Evolutionary conservation across 2,329 filamentous ascomycete species (phyloP), one percentile per base, ranked within the genome.

Genomic region (Cyphellophora europaea): DNA sequence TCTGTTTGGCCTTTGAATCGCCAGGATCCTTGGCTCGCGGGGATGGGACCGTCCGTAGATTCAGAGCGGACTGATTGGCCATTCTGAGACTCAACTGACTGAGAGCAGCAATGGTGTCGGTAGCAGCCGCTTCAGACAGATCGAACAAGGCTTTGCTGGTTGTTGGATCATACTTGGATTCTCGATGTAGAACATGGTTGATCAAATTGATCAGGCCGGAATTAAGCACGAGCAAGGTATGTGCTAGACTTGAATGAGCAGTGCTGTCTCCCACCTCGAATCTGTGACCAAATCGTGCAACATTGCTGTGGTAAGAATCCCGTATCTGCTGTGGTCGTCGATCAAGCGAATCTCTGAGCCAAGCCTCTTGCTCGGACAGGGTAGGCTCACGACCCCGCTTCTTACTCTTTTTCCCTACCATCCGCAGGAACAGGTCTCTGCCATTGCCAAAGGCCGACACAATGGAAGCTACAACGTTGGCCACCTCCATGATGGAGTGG

Each of bases 171-270:
- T 40, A 36, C 30, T 33, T 42, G 6, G 40, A 23, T 12, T 43
- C 38, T 19, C 19, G 29, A n/a, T 25, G 21, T 14, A 50, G 29
- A 5, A 41, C 40, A 36, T 41, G 33, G 25, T 47, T 44, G 35
- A 50, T 45, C 19, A 50, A 29, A 29, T 45, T 44, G 32, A 50
- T 44, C 18, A 50, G 35, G 10, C 48, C 48, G 8, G 48, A 47
- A 35, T 50, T 50, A 15, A 50, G 40, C 8, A 45, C 43, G 5
- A 50, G 36, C n/a, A 50, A 42, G 4, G 41, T 49, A 35, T 48
- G 47, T 32, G 45, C 47, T n/a, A 50, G 36, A 23, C 38, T 48
- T 12, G 42, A 36, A 27, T 49, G 44, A 18, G 47, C 40, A 12
- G 35, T 34, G 19, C 32, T 33, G 31, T 50, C 48, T 5, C 48